These are phyloP conservation scores for Schizosaccharomyces cryophilus DNA, from an alignment of 805 yeast genomes.

Conservation along the genomic window DNA sequence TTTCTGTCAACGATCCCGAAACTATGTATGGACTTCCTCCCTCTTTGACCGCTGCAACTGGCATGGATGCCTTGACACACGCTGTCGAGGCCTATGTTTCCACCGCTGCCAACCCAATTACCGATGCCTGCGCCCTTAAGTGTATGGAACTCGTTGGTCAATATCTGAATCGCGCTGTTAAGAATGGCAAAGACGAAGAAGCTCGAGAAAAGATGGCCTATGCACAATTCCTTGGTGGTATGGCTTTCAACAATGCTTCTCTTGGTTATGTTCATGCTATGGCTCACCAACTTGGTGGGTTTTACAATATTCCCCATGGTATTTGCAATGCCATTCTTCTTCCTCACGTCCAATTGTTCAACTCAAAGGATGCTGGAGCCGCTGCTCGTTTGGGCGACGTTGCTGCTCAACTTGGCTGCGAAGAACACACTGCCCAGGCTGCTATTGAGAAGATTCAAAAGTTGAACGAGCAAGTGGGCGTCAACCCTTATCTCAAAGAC, in stretches of 20 bases:
- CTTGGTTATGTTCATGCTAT: neutral
- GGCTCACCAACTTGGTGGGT: constrained; percentile 1
- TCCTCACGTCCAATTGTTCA: neutral
- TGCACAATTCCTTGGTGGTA: neutral
- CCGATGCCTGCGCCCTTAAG: constrained; percentile 1
- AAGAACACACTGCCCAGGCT: neutral
- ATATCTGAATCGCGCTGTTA: neutral
- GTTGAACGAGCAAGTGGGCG: neutral
- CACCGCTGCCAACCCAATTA: neutral
- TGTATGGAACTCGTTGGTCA: neutral
- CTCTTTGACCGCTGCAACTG: neutral
- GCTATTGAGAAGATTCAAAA: neutral
- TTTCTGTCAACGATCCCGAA: neutral
- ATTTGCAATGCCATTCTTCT: neutral
- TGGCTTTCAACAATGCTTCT: constrained; percentile 1
- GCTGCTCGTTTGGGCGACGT: neutral
- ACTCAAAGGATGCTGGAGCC: neutral
- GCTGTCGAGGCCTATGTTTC: neutral
- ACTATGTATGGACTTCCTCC: neutral
- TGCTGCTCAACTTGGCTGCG: neutral
- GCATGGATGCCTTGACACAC: neutral
- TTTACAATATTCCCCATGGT: neutral
- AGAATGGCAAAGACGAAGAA: neutral
- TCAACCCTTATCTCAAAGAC: neutral
- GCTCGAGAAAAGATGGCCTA: neutral